A percentile compares a stretch with the other conserved stretches of the same genome.
phyloP scores from a whole-genome alignment of 2,329 filamentous ascomycete species.

The Thermothelomyces thermophilus region DNA sequence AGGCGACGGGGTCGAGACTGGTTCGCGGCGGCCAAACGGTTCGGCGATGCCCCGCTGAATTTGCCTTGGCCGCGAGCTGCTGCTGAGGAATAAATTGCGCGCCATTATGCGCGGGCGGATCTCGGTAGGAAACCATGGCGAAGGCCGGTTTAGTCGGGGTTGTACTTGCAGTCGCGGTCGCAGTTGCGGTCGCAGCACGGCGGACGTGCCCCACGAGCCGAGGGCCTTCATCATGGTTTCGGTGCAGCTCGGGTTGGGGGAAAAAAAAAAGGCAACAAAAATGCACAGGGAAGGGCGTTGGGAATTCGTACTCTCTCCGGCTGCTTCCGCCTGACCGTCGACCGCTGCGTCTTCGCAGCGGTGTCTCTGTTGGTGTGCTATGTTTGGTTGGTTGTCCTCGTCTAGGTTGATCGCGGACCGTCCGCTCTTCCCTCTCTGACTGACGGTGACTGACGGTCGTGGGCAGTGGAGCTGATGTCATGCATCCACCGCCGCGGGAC shows the following conservation, averaged over 20 bases:
- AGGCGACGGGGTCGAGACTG: neutral
- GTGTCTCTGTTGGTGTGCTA: neutral
- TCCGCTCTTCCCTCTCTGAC: neutral
- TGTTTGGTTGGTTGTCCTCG: too few species aligned
- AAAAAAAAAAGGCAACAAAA: neutral
- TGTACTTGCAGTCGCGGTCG: neutral
- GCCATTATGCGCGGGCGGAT: neutral
- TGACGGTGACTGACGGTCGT: too few species aligned
- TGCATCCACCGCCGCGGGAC: neutral
- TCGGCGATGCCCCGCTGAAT: neutral
- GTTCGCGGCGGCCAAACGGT: neutral
- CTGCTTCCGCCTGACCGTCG: neutral
- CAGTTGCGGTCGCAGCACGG: neutral
- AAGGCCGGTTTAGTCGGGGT: too few species aligned
- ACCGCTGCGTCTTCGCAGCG: neutral
- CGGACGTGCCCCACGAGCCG: neutral
- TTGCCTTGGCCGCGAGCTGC: neutral
- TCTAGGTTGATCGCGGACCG: too few species aligned
- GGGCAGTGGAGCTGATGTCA: neutral
- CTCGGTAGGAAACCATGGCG: neutral
- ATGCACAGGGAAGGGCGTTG: too few species aligned
- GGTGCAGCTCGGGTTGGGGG: too few species aligned
- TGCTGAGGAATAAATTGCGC: neutral
- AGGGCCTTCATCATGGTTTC: slow-evolving; percentile 1
- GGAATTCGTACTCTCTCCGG: too few species aligned